Percentiles rank a stretch among this genome's conserved stretches.
These are phyloP conservation scores for Malania oleifera DNA, from an alignment of 164 flowering plant species.

Conservation along the genomic window DNA sequence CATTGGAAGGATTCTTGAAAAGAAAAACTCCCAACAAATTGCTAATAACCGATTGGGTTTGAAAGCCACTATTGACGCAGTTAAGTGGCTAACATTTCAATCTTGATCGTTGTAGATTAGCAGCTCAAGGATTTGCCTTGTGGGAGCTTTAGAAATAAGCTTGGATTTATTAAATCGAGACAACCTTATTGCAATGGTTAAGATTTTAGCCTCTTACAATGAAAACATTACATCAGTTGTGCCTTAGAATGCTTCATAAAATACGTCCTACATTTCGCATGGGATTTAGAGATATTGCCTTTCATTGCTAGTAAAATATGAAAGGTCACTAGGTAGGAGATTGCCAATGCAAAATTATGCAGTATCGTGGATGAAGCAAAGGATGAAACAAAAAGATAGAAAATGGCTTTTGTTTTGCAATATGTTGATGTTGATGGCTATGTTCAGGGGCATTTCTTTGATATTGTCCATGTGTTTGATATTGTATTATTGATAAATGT, in stretches of 20 bases:
- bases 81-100: conserved; percentile 4
- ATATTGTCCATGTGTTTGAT: not conserved
- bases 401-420: conserved; percentile 18
- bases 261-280: conserved; percentile 10
- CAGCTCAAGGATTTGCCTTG: too few species aligned
- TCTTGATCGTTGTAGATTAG: too few species aligned
- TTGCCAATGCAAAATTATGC: conserved; percentile 17
- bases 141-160: conserved; percentile 13
- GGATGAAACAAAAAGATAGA: conserved; percentile 16
- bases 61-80: not conserved
- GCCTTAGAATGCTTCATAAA: conserved; percentile 6
- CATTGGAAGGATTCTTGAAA: not conserved
- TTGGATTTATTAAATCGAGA: not conserved
- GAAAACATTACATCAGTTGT: conserved; percentile 7
- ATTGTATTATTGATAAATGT: too few species aligned
- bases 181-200: conserved; percentile 12
- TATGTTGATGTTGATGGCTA: conserved; percentile 18
- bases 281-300: conserved; percentile 14
- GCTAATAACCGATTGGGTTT: conserved; percentile 1
- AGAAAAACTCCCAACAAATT: not conserved
- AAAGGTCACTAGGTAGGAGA: not conserved
- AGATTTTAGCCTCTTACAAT: not conserved
- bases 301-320: conserved; percentile 8
- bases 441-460: conserved; percentile 11
- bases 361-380: conserved; percentile 20